phyloP scores from a whole-genome alignment of 2,329 filamentous ascomycete species.

The Alternaria sp. region DNA sequence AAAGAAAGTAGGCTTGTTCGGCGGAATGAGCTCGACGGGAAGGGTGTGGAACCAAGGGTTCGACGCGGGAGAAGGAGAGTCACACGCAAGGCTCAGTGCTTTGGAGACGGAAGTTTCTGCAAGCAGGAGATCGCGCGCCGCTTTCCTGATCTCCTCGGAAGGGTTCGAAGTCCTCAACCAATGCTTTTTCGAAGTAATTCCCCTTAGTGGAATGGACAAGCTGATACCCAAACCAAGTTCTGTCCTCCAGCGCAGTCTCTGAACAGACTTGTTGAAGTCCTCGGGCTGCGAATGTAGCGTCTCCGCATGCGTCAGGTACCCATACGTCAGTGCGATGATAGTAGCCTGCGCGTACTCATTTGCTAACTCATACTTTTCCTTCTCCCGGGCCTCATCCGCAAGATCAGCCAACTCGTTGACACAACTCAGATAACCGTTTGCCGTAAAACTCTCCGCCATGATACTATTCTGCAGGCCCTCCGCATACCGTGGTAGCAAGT shows the following conservation, averaged over 20 bases:
- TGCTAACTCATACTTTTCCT: constrained; percentile 26
- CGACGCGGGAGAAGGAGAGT: constrained; percentile 36
- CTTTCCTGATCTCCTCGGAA: constrained; percentile 4
- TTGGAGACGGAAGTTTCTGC: constrained; percentile 36
- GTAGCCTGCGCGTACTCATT: constrained; percentile 37
- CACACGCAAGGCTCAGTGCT: constrained; percentile 39
- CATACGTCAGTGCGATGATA: constrained; percentile 45
- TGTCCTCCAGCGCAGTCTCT: constrained; percentile 43
- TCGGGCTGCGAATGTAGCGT: constrained; percentile 36
- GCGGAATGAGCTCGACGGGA: constrained; percentile 44
- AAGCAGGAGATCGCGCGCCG: constrained; percentile 33
- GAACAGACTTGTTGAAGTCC: constrained; percentile 32
- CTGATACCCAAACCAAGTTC: constrained; percentile 38
- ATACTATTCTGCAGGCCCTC: constrained; percentile 34
- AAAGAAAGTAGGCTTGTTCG: constrained; percentile 43
- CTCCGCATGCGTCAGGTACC: constrained; percentile 44
- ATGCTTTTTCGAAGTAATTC: constrained; percentile 15
- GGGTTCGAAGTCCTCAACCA: constrained; percentile 24
- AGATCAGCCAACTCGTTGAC: constrained; percentile 32
- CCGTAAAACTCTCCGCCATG: constrained; percentile 24
- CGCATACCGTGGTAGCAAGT: constrained; percentile 39
- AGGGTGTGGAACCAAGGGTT: constrained; percentile 46
- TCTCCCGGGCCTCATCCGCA: constrained; percentile 29
- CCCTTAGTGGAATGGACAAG: constrained; percentile 26
- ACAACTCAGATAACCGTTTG: constrained; percentile 29